Base-by-base conservation (phyloP, 2,329 filamentous ascomycete species). In the Mollisia scopiformis region DNA sequence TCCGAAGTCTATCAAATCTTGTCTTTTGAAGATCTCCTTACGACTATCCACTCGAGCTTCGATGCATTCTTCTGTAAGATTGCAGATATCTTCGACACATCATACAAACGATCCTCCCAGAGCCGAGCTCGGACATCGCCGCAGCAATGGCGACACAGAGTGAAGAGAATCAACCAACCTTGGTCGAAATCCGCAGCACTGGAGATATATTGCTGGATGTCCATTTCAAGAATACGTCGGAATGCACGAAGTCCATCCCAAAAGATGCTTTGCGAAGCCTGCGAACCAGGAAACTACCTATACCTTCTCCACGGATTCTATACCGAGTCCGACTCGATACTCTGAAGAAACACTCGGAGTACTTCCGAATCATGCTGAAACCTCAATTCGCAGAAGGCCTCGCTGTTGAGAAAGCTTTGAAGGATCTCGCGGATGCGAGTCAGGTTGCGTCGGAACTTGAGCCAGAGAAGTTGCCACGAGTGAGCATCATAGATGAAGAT, bases 191-290 rank as follows among this genome's bases (percentile, higher is more conserved):
- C 53, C 81, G 81, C 23, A 66, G 79, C 3, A 75, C 77, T 16
- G 90, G 90, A 35, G 87, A 92, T 69, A 74, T 92, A 21, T 72
- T 92, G 31, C 80, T 93, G 14, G 81, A 87, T 62, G 82, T 92
- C 35, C 82, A 82, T 7, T 90, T 92, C 69, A 82, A 87, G 63
- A 87, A 84, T 35, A 85, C 81, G 2, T 76, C 74, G 46, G 80
- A 47, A 76, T 88, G 71, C 76, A 76, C 77, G 75, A 62, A 78
- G 75, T 59, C 83, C 75, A 70, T 78, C 74, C 14, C 71, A n/a
- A 84, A 80, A 13, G 77, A 76, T 39, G 80, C 39, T 77, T 85
- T 72, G 75, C 75, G 78, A 76, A 54, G 77, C 75, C 43, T 71
- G 19, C 62, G 59, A 28, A 62, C 55, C 14, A 66, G 68, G 28